A percentile compares a stretch with the other conserved stretches of the same genome.
phyloP scores from a whole-genome alignment of 768 basidiomycete species.

The Leccinum olivaceopallidum region DNA sequence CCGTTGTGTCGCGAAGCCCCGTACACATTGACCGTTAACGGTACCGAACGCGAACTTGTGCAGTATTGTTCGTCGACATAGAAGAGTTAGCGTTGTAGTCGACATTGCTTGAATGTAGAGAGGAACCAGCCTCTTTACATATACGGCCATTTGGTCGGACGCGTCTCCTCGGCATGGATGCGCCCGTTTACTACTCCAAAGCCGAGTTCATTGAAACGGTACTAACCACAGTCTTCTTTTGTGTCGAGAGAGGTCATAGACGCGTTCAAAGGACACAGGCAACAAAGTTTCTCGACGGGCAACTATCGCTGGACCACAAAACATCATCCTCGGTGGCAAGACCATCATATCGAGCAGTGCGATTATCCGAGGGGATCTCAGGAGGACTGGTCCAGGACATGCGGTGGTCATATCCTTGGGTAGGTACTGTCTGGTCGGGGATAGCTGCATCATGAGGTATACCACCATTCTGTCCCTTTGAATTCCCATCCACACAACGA shows the following conservation, averaged over 20 bases:
- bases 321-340: constrained; percentile 97
- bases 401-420: constrained; percentile 93
- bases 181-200: constrained; percentile 76
- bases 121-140: background rate
- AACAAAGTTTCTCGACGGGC: constrained; percentile 95
- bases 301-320: constrained; percentile 90
- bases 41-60: constrained; percentile 4
- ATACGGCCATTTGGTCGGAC: constrained; percentile 3
- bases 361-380: constrained; percentile 91
- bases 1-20: background rate
- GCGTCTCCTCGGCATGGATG: constrained; percentile 51
- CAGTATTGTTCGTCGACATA: constrained; percentile 17
- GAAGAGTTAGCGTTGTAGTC: constrained; percentile 7
- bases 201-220: constrained; percentile 91
- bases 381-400: constrained; percentile 87
- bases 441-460: constrained; percentile 86
- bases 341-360: constrained; percentile 90
- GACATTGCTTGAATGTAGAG: constrained; percentile 8
- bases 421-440: constrained; percentile 88
- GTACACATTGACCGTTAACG: constrained; percentile 6
- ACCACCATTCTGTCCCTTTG: constrained; percentile 14
- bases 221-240: constrained; percentile 6
- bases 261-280: constrained; percentile 72
- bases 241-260: constrained; percentile 1
- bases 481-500: background rate